phyloP scores from a whole-genome alignment of 1,139 yeast genomes.

The Saccharomyces hybrid region DNA sequence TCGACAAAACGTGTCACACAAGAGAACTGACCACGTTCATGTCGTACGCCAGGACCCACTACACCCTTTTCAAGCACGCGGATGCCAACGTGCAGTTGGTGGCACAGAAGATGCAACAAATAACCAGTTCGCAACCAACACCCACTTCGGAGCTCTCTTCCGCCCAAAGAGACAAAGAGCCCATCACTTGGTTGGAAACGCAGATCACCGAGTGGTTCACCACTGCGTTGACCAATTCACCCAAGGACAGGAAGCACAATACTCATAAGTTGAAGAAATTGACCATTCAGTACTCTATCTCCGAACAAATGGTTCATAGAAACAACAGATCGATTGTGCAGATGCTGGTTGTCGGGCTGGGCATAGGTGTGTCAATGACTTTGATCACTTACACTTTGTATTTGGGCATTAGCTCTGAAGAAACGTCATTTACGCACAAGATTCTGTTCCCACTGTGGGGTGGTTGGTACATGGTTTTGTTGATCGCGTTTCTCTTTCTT shows the following conservation, averaged over 20 bases:
- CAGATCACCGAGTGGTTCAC: constrained; percentile 67
- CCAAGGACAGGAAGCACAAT: constrained; percentile 31
- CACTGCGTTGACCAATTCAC: constrained; percentile 44
- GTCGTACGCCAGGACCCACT: constrained; percentile 33
- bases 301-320: constrained; percentile 31
- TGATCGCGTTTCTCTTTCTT: constrained; percentile 58
- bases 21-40: constrained; percentile 47
- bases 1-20: constrained; percentile 53
- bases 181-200: constrained; percentile 45
- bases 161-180: constrained; percentile 18
- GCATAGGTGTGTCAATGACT: constrained; percentile 66
- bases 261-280: constrained; percentile 26
- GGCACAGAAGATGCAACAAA: constrained; percentile 21
- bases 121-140: constrained; percentile 6
- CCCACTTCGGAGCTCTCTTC: background rate
- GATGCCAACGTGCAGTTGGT: constrained; percentile 22
- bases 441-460: constrained; percentile 83
- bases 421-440: constrained; percentile 36
- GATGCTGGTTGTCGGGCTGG: constrained; percentile 54
- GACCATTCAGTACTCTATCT: constrained; percentile 29
- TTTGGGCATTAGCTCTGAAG: constrained; percentile 28
- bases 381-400: constrained; percentile 33
- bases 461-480: constrained; percentile 64
- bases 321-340: constrained; percentile 30
- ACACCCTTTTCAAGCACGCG: constrained; percentile 26